A percentile compares a stretch with the other conserved stretches of the same genome.
Evolutionary conservation across 1,284 basidiomycete species (phyloP).

Genomic region (Ustilago esculenta): DNA sequence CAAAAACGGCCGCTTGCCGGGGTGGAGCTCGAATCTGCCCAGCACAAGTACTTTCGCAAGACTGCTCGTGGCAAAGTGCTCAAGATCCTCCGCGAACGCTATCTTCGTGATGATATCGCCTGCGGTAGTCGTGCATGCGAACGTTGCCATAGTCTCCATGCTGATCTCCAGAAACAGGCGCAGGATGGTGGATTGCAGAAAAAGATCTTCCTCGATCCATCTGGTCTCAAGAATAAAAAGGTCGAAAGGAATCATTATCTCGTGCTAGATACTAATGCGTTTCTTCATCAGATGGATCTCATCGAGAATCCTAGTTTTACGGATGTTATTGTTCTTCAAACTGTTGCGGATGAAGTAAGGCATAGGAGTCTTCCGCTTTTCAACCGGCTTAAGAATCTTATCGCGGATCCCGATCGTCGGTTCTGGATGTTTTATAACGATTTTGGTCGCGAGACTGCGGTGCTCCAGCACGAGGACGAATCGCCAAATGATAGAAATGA

Average conservation of each 20-base stretch:
- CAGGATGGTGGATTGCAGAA: constrained; percentile 72
- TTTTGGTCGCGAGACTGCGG: constrained; percentile 53
- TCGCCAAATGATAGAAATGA: constrained; percentile 65
- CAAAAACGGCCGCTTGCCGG: constrained; percentile 61
- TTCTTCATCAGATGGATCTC: constrained; percentile 77
- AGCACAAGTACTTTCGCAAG: constrained; percentile 71
- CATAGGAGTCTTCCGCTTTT: constrained; percentile 92
- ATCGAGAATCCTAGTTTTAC: constrained; percentile 60
- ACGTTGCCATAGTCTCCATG: constrained; percentile 52
- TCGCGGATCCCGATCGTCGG: constrained; percentile 62
- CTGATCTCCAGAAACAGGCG: constrained; percentile 36
- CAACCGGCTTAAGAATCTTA: constrained; percentile 71
- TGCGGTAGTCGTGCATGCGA: constrained; percentile 83
- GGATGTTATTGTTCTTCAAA: constrained; percentile 82
- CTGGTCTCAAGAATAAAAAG: constrained; percentile 47
- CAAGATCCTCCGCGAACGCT: constrained; percentile 94
- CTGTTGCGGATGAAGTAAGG: constrained; percentile 93
- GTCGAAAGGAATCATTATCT: constrained; percentile 74
- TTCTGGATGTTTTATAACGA: constrained; percentile 64
- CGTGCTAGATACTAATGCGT: constrained; percentile 94
- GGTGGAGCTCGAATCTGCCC: constrained; percentile 43
- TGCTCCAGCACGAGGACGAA: constrained; percentile 52
- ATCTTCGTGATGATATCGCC: constrained; percentile 90
- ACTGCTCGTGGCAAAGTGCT: constrained; percentile 92
- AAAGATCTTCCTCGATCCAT: constrained; percentile 48